Conservation (phyloP, 1,284 basidiomycete species). For the Pyrrhoderma lamaoense region DNA sequence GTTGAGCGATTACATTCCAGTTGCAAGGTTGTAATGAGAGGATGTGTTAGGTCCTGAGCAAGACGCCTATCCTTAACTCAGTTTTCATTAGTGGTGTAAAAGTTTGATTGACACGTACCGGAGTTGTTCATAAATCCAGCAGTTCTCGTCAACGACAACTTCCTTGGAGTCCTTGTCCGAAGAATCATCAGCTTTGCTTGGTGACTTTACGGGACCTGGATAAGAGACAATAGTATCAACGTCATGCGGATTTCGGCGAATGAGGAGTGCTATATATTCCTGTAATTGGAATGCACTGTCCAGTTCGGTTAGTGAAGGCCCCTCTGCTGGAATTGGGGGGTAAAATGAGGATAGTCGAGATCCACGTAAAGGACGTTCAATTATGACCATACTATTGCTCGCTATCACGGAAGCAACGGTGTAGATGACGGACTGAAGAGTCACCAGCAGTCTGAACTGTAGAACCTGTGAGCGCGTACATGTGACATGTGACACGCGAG, state of each 20-base stretch:
- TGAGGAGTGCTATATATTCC: conserved; percentile 87
- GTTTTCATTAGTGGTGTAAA: conserved; percentile 6
- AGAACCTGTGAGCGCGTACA: no score
- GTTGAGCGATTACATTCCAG: conserved; percentile 75
- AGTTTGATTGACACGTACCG: conserved; percentile 44
- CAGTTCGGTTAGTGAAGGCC: conserved; percentile 57
- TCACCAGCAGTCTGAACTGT: no score
- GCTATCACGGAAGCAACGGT: no score
- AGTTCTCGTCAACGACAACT: conserved; percentile 64
- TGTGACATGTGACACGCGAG: no score
- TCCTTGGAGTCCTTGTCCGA: conserved; percentile 41
- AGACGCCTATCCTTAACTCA: conserved; percentile 55
- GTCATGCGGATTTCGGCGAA: conserved; percentile 82
- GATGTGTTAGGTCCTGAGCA: conserved; percentile 86
- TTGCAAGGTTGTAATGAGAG: conserved; percentile 82
- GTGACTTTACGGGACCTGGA: conserved; percentile 39
- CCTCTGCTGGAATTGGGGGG: conserved; percentile 49
- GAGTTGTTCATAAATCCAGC: conserved; percentile 95
- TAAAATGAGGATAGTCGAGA: conserved; percentile 73
- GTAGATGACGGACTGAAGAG: no score
- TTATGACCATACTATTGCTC: conserved; percentile 6
- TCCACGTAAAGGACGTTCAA: conserved; percentile 52
- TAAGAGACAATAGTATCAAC: conserved; percentile 76
- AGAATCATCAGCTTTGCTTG: conserved; percentile 33
- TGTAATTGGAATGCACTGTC: conserved; percentile 93